Evolutionary conservation across 257 asterid species (phyloP).

Genomic region (Solanum acaule): DNA sequence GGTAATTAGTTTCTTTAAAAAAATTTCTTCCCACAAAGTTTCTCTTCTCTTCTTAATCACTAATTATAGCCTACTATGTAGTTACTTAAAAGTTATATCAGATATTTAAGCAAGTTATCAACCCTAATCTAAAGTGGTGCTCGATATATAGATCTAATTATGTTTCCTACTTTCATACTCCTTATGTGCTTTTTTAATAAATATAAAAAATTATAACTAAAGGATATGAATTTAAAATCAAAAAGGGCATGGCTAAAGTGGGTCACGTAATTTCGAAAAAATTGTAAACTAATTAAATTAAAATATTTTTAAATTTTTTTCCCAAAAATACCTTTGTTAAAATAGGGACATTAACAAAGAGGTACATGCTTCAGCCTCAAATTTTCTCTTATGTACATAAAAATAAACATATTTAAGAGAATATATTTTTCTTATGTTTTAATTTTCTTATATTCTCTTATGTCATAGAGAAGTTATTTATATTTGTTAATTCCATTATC

Average conservation of each 20-base stretch:
- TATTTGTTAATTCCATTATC: neutral
- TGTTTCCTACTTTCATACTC: neutral
- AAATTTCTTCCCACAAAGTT: neutral
- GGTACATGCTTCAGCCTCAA: neutral
- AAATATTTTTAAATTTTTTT: no score
- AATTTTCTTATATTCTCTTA: neutral
- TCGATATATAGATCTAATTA: neutral
- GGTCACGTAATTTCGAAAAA: no score
- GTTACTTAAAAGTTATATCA: neutral
- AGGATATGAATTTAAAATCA: neutral
- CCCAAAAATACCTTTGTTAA: neutral
- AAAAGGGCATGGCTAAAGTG: neutral
- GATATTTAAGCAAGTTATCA: neutral
- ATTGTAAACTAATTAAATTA: no score
- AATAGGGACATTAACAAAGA: neutral
- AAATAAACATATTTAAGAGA: neutral
- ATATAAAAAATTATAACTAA: no score
- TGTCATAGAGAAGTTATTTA: neutral
- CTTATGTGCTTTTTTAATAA: no score
- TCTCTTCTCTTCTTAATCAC: no score
- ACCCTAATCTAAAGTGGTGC: neutral
- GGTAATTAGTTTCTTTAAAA: neutral
- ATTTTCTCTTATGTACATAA: neutral
- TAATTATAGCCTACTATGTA: no score
- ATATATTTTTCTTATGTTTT: neutral